Evolutionary conservation across 2,329 filamentous ascomycete species (phyloP), one percentile per base, ranked within the genome.

Genomic region (Fusarium sp.): DNA sequence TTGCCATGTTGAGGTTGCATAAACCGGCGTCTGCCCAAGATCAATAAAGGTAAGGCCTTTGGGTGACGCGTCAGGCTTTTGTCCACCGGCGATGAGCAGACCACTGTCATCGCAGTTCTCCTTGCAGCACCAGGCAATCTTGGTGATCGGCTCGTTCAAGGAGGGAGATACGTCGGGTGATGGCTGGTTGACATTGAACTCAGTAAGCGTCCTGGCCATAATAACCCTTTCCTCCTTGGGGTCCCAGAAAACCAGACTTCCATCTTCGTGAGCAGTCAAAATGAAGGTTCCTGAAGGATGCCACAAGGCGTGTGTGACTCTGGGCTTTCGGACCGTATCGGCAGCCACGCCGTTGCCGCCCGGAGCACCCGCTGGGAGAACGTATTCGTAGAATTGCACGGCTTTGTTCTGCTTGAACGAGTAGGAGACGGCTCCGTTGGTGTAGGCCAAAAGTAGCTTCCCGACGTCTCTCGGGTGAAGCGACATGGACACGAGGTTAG

Each of bases 261-360:
- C 93, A 81, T 99, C 97, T 65, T 98, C 95, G 80, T 98, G 94
- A 1, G 92, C 94, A 0, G 95, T 97, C 75, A 97, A 81, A 41
- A 98, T 85, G 78, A 98, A 98, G 0, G 94, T 97, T 0, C 95
- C 97, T 1, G 94, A 97, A 0, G 97, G 97, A 84, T 99, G 97
- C 95, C 96, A 99, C 18, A 96, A 82, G 1, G 95, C 95, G 76
- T 97, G 94, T 1, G 92, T 94, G 71, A 98, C 84, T 67, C 89
- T 90, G 16, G 96, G 97, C 76, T 88, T 90, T 60, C 95, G 91
- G 68, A 89, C 81, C 16, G 88, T 88, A 66, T 92, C 90, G 39
- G 91, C 84, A 8, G 88, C 88, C 43, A 88, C 84, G 31, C 91
- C 90, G 79, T 95, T 93, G 84, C 95, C 89, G n/a, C 96, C 96